Base-by-base conservation (phyloP, 1,284 basidiomycete species). In the Pyrrhoderma lamaoense region DNA sequence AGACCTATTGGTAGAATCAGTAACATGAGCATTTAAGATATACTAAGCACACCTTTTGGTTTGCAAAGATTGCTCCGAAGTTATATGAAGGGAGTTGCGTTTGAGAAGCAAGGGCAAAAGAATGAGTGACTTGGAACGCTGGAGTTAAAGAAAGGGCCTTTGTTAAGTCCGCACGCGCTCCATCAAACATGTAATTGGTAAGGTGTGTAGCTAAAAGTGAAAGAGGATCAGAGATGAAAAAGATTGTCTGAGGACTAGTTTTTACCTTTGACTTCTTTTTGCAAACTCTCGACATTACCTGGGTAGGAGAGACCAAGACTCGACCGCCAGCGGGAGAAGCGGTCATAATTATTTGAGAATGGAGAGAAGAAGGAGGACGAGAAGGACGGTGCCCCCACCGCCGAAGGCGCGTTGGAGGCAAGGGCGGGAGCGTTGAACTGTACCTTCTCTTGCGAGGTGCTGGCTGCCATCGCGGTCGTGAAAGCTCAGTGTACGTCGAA, bases 101-200 rank as follows among this genome's bases (percentile, higher is more conserved):
- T 66, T 89, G 80, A 54, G 88, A 88, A 27, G 89, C 92, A 56
- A 94, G 71, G 51, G 85, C 77, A 71, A 99, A 98, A 38, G 93
- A 91, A 69, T 99, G 96, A 54, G 93, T 94, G 63, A 98, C 89
- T 75, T 98, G 94, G 82, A 99, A 99, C 51, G 91, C 85, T 27
- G 96, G 96, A 69, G 85, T 93, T 67, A 89, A 79, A 51, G 92
- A 96, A 60, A 99, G 75, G 59, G 82, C 87, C 74, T 99, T 99
- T 55, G 92, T 89, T 60, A 99, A 75, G 73, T 99, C 96, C 46
- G 96, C 96, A 61, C 94, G 80, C 39, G 79, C 95, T 58, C 96
- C 96, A 74, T 99, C 96, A 68, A 98, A 99, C 65, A 94, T 83
- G 71, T 88, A 95, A 76, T 97, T 97, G 56, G 85, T 88, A 56